Conservation (phyloP, 2,329 filamentous ascomycete genomes). For the Cryphonectria japonica region DNA sequence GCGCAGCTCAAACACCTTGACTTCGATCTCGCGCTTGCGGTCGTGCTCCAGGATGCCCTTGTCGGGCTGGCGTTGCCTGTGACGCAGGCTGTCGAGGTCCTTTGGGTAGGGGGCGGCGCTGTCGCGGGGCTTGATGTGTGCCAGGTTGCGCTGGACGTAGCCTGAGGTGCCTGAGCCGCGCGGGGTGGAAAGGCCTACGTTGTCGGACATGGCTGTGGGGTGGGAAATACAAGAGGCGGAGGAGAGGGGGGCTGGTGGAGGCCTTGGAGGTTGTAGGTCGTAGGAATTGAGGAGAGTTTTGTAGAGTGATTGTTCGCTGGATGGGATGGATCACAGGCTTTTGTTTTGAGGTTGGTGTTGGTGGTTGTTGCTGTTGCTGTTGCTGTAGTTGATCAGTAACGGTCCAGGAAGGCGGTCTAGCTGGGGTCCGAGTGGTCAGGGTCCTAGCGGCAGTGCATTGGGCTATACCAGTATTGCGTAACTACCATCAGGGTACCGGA, state of each 20-base stretch:
- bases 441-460: not conserved
- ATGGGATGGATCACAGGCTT: not conserved
- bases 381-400: not conserved
- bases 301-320: not conserved
- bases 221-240: not conserved
- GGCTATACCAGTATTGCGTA: too few relatives aligned
- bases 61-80: slow-evolving; percentile 83
- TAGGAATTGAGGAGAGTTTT: not conserved
- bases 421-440: not conserved
- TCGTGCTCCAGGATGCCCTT: slow-evolving; percentile 94
- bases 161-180: slow-evolving; percentile 95
- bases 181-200: slow-evolving; percentile 93
- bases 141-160: slow-evolving; percentile 95
- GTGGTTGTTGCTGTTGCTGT: not conserved
- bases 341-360: not conserved
- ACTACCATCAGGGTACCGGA: not conserved
- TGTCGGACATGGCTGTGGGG: slow-evolving; percentile 79
- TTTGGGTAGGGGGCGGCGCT: slow-evolving; percentile 76
- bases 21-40: slow-evolving; percentile 85
- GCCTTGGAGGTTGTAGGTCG: not conserved
- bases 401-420: slow-evolving; percentile 23
- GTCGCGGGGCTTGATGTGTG: slow-evolving; percentile 84
- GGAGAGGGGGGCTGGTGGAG: too few relatives aligned
- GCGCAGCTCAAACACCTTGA: slow-evolving; percentile 88
- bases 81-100: slow-evolving; percentile 69